A percentile compares a stretch with the other conserved stretches of the same genome.
Conservation (phyloP, 345 rosid species). For the Lumnitzera racemosa region DNA sequence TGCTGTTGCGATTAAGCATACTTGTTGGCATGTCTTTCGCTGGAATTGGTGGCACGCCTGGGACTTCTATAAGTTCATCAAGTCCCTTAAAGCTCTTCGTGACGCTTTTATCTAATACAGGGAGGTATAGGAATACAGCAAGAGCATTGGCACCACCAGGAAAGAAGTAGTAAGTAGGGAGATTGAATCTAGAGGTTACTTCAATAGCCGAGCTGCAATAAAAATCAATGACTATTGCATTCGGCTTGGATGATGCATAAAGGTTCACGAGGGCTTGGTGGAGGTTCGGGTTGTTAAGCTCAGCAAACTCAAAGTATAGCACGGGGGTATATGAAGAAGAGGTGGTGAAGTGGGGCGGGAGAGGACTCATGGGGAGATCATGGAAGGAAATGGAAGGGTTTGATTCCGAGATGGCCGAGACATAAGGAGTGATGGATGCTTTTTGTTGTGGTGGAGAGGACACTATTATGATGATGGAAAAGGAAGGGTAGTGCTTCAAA, state of each 20-base stretch:
- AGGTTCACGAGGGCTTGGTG: slow-evolving; percentile 12
- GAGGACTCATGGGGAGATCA: slow-evolving; percentile 17
- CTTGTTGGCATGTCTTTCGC: slow-evolving; percentile 14
- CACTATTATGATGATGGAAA: slow-evolving; percentile 14
- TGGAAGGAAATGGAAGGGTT: slow-evolving; percentile 15
- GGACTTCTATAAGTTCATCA: neutral
- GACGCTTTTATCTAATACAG: slow-evolving; percentile 4
- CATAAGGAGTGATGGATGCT: slow-evolving; percentile 1
- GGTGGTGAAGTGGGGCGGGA: neutral
- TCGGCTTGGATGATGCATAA: neutral
- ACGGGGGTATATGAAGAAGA: slow-evolving; percentile 1
- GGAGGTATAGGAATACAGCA: slow-evolving; percentile 8
- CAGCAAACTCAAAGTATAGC: slow-evolving; percentile 7
- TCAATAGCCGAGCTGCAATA: slow-evolving; percentile 13
- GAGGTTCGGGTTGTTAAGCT: slow-evolving; percentile 17
- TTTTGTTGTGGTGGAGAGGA: slow-evolving; percentile 6
- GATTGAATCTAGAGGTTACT: slow-evolving; percentile 10
- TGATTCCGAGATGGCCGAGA: slow-evolving; percentile 12
- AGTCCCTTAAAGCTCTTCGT: slow-evolving; percentile 13
- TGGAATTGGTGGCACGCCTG: slow-evolving; percentile 1
- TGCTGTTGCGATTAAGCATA: slow-evolving; percentile 11
- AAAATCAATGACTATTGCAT: slow-evolving; percentile 19
- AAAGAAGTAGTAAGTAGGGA: slow-evolving; percentile 18
- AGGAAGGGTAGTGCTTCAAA: slow-evolving; percentile 11
- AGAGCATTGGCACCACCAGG: slow-evolving; percentile 10